phyloP scores from a whole-genome alignment of 495 filamentous ascomycete genomes.

The Penicillium pulvis region DNA sequence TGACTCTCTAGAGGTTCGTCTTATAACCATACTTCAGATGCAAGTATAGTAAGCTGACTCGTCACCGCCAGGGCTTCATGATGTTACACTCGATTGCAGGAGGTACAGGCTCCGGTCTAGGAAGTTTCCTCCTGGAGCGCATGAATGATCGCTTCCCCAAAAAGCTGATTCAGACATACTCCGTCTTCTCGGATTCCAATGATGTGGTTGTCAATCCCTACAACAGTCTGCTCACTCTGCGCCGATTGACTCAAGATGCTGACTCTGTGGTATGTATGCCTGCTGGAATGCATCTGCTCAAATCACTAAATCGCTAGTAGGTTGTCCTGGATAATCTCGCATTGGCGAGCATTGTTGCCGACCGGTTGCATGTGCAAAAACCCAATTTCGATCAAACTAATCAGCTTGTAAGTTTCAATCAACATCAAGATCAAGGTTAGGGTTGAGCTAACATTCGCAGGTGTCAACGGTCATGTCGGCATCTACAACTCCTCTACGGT shows the following conservation, averaged over 20 bases:
- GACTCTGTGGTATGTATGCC: constrained; percentile 73
- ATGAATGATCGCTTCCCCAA: constrained; percentile 98
- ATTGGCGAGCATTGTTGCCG: constrained; percentile 88
- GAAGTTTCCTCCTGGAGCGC: constrained; percentile 91
- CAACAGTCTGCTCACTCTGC: constrained; percentile 91
- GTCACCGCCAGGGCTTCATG: constrained; percentile 78
- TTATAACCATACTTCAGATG: background rate
- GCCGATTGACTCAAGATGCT: constrained; percentile 89
- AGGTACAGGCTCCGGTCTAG: constrained; percentile 91
- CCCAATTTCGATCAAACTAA: constrained; percentile 97
- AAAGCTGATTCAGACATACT: constrained; percentile 98
- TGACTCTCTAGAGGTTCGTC: constrained; percentile 81
- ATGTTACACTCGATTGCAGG: constrained; percentile 96
- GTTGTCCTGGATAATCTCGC: constrained; percentile 98
- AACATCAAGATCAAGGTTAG: background rate
- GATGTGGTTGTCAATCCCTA: constrained; percentile 98
- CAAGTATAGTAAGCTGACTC: background rate
- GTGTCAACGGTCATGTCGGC: constrained; percentile 98
- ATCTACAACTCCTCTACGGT: constrained; percentile 91
- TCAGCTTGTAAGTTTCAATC: constrained; percentile 64
- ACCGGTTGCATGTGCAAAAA: constrained; percentile 88
- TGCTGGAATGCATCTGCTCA: background rate
- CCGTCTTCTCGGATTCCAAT: constrained; percentile 89
- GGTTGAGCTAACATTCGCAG: constrained; percentile 27
- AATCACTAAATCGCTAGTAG: constrained; percentile 26